Conservation (phyloP, 768 basidiomycete species). For the Russula ochroleuca region DNA sequence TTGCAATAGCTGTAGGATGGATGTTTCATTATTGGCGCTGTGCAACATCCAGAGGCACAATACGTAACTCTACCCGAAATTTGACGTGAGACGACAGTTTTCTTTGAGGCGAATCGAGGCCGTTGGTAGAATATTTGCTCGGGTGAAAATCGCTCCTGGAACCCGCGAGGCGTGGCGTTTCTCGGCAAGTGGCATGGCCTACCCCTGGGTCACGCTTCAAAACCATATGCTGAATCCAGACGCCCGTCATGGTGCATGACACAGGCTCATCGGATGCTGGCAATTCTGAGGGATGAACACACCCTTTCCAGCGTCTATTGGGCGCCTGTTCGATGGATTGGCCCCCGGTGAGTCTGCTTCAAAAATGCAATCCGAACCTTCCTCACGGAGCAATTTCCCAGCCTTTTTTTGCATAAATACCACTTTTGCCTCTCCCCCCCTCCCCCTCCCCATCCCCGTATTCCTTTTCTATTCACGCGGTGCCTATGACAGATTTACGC, state of each 20-base stretch:
- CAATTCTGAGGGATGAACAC: slow-evolving; percentile 6
- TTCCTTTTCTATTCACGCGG: slow-evolving; percentile 1
- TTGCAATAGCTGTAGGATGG: slow-evolving; percentile 2
- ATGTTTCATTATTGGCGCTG: slow-evolving; percentile 11
- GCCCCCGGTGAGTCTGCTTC: slow-evolving; percentile 23
- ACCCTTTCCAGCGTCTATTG: slow-evolving; percentile 8
- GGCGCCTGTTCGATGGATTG: slow-evolving; percentile 18
- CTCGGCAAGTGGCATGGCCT: slow-evolving; percentile 11
- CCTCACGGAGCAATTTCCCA: slow-evolving; percentile 24
- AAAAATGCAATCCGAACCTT: slow-evolving; percentile 23
- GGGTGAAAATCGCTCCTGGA: slow-evolving; percentile 18
- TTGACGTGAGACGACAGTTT: slow-evolving; percentile 21
- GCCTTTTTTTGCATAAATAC: slow-evolving; percentile 27
- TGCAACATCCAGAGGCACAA: slow-evolving; percentile 15
- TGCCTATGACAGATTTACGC: slow-evolving; percentile 27
- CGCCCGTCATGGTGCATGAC: slow-evolving; percentile 17
- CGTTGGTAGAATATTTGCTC: slow-evolving; percentile 9
- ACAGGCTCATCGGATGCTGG: slow-evolving; percentile 10
- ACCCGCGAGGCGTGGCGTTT: slow-evolving; percentile 13
- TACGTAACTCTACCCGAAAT: slow-evolving; percentile 21
- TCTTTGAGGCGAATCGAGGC: slow-evolving; percentile 2
- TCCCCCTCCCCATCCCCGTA: slow-evolving; percentile 1
- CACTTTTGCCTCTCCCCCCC: slow-evolving; percentile 19
- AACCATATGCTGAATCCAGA: slow-evolving; percentile 14
- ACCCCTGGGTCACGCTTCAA: slow-evolving; percentile 7